A percentile compares a stretch with the other conserved stretches of the same genome.
These are phyloP conservation scores for Cephalotrichum gorgonifer DNA, from an alignment of 2,329 filamentous ascomycete species.

Conservation along the genomic window DNA sequence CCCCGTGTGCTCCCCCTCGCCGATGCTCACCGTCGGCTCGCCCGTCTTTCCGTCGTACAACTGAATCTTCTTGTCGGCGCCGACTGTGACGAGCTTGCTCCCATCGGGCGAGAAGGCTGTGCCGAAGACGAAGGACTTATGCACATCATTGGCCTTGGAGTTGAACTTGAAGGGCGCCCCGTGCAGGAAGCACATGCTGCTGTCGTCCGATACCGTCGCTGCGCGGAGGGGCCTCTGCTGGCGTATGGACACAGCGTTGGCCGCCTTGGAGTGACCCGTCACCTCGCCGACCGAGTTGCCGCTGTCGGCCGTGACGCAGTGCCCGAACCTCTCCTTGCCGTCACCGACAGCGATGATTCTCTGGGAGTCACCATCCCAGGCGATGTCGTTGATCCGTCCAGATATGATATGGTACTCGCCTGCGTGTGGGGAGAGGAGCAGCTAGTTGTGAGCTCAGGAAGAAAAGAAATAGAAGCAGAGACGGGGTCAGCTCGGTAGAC, in stretches of 20 bases:
- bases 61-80: conserved; percentile 86
- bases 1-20: conserved; percentile 77
- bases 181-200: conserved; percentile 82
- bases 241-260: conserved; percentile 86
- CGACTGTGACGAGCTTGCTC: conserved; percentile 70
- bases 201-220: conserved; percentile 85
- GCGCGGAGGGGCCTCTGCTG: conserved; percentile 85
- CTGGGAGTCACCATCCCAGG: conserved; percentile 95
- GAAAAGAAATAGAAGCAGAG: neutral
- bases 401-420: conserved; percentile 91
- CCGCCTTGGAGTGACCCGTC: conserved; percentile 76
- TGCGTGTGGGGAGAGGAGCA: conserved; percentile 11
- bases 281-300: conserved; percentile 96
- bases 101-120: conserved; percentile 88
- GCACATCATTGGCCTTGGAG: conserved; percentile 64
- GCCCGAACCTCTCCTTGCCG: conserved; percentile 85
- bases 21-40: conserved; percentile 66
- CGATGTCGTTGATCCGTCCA: conserved; percentile 89
- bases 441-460: neutral
- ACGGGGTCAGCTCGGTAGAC: neutral
- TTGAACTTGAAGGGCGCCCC: conserved; percentile 95
- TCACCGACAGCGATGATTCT: conserved; percentile 93
- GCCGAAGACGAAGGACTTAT: conserved; percentile 82
- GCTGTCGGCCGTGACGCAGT: conserved; percentile 90
- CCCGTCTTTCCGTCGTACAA: conserved; percentile 95